These are phyloP conservation scores for Juncus effusus DNA, from an alignment of 176 grass and related monocot species.

Conservation along the genomic window DNA sequence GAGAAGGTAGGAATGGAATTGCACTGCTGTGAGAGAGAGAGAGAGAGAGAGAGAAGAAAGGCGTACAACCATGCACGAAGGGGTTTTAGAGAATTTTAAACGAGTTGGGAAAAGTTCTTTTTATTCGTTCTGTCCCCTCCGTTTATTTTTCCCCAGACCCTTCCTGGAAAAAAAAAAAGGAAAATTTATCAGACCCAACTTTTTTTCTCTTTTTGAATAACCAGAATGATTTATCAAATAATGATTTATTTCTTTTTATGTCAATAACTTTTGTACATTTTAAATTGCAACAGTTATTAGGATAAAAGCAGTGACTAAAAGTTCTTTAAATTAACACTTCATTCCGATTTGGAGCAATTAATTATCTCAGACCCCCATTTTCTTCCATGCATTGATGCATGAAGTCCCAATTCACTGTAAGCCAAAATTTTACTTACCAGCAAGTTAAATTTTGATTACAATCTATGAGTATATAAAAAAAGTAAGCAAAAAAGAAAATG, in stretches of 20 bases:
- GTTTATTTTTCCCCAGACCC: conserved; percentile 6
- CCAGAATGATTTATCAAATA: not conserved
- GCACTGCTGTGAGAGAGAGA: conserved; percentile 20
- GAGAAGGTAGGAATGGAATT: conserved; percentile 10
- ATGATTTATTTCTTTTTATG: not conserved
- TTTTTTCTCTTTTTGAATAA: conserved; percentile 8
- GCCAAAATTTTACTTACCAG: conserved; percentile 2
- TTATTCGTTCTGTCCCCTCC: not conserved
- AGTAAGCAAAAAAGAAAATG: no score
- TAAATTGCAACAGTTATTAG: no score
- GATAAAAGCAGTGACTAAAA: no score
- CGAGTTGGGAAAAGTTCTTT: not conserved
- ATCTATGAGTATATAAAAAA: not conserved
- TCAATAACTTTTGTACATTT: no score
- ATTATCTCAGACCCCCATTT: no score
- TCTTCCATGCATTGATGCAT: no score
- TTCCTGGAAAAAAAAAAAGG: not conserved
- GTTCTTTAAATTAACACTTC: no score
- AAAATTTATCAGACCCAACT: not conserved
- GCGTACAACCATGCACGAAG: conserved; percentile 17
- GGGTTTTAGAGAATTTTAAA: conserved; percentile 18
- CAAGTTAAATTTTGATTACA: conserved; percentile 9
- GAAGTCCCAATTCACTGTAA: not conserved
- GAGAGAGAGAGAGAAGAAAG: conserved; percentile 26
- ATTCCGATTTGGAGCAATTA: no score